Percentiles rank a stretch among this genome's conserved stretches.
Evolutionary conservation across 441 rosid genomes (phyloP).

Genomic region (Jatropha podagrica): DNA sequence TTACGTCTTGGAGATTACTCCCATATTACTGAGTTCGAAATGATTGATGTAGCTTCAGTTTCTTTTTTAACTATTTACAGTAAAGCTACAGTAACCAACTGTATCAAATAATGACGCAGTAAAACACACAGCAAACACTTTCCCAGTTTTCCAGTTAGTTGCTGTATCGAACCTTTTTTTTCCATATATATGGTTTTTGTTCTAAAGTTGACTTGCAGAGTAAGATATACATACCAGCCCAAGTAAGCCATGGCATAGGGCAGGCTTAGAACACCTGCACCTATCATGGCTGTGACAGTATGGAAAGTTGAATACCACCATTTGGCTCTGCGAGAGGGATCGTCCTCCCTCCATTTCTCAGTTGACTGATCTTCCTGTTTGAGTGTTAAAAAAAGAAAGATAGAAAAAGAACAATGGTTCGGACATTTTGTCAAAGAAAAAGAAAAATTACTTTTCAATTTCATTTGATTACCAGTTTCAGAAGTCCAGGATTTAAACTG

Average conservation of each 20-base stretch:
- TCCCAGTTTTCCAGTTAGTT: too few species aligned
- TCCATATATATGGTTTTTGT: not conserved
- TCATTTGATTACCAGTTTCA: too few species aligned
- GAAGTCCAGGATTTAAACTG: too few species aligned
- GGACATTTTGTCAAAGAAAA: not conserved
- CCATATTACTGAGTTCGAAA: too few species aligned
- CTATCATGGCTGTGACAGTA: constrained; percentile 95
- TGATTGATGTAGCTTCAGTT: too few species aligned
- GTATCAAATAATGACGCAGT: too few species aligned
- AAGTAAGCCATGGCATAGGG: constrained; percentile 96
- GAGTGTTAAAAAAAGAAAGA: not conserved
- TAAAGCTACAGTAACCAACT: too few species aligned
- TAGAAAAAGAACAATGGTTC: not conserved
- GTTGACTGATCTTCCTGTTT: constrained; percentile 48
- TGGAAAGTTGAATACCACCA: constrained; percentile 99
- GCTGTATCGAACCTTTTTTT: too few species aligned
- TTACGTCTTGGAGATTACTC: too few species aligned
- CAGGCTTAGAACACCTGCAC: constrained; percentile 92
- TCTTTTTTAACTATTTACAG: too few species aligned
- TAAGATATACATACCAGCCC: constrained; percentile 59
- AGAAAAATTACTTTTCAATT: not conserved
- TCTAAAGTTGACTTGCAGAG: not conserved
- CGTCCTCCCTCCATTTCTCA: constrained; percentile 62
- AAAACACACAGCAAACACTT: too few species aligned
- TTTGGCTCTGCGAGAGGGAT: constrained; percentile 67